phyloP scores from a whole-genome alignment of 352 stramenopile genomes.

The Globisporangium radiosum region DNA sequence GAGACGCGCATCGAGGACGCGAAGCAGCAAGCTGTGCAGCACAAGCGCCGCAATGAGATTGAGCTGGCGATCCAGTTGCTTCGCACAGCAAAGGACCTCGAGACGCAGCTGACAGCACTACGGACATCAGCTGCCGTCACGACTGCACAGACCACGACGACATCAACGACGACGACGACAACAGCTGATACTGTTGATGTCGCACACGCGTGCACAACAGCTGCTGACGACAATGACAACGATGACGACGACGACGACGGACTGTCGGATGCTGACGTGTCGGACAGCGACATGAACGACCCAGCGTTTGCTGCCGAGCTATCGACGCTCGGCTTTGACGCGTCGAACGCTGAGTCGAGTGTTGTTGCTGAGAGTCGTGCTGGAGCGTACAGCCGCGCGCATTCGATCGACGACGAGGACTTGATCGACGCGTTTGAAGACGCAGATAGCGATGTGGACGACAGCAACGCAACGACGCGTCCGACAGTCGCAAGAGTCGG shows the following conservation, averaged over 20 bases:
- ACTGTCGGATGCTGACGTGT: conserved; percentile 40
- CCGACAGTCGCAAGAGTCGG: background rate
- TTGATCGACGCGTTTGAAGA: conserved; percentile 72
- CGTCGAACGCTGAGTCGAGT: conserved; percentile 2
- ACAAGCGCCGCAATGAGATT: conserved; percentile 57
- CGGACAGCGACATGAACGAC: conserved; percentile 52
- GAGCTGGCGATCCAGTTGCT: conserved; percentile 46
- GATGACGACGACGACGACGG: conserved; percentile 15
- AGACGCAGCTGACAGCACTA: conserved; percentile 22
- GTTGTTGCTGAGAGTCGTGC: background rate
- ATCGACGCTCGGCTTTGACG: conserved; percentile 24
- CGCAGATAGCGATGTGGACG: conserved; percentile 22
- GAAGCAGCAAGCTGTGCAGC: conserved; percentile 40
- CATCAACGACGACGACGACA: background rate
- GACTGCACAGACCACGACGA: background rate
- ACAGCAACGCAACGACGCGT: conserved; percentile 10
- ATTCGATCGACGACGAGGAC: conserved; percentile 45
- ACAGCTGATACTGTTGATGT: background rate
- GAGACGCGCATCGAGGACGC: conserved; percentile 35
- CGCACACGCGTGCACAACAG: conserved; percentile 12
- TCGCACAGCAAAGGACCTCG: conserved; percentile 52
- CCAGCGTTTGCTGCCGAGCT: conserved; percentile 42
- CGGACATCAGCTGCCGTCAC: background rate
- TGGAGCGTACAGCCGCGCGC: too few species aligned
- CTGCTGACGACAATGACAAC: background rate